These are phyloP conservation scores for Raffaelea deltoideospora DNA, from an alignment of 2,329 filamentous ascomycete genomes.

Conservation along the genomic window DNA sequence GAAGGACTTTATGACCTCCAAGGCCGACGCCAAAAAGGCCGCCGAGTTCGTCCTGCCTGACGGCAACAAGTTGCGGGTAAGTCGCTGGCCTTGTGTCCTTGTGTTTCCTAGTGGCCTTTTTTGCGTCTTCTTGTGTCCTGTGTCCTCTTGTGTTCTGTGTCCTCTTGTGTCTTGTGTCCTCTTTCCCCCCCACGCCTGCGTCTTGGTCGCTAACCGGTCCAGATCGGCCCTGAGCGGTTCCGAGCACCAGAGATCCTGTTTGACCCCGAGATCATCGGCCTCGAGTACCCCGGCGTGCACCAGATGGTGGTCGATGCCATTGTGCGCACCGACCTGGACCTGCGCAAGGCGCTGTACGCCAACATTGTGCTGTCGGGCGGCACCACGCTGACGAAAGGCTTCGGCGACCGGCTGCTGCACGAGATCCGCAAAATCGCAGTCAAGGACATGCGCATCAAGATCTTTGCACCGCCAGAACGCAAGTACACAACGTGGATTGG, in stretches of 20 bases:
- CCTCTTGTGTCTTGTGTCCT: neutral
- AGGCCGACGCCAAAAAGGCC: slow-evolving; percentile 61
- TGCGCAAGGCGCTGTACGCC: slow-evolving; percentile 83
- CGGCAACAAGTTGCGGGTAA: slow-evolving; percentile 79
- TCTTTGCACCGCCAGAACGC: slow-evolving; percentile 90
- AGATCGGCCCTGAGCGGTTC: slow-evolving; percentile 90
- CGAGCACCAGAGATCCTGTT: slow-evolving; percentile 94
- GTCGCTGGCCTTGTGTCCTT: slow-evolving; percentile 1
- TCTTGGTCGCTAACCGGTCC: slow-evolving; percentile 1
- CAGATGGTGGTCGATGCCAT: slow-evolving; percentile 97
- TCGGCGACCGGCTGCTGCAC: slow-evolving; percentile 79
- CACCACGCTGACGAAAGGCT: slow-evolving; percentile 91
- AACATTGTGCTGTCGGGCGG: slow-evolving; percentile 97
- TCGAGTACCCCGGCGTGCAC: slow-evolving; percentile 93
- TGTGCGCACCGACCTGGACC: slow-evolving; percentile 84
- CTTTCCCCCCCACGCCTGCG: neutral
- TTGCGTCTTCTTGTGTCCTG: neutral
- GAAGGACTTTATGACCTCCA: slow-evolving; percentile 80
- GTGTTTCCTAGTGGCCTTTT: neutral
- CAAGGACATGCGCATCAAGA: slow-evolving; percentile 99
- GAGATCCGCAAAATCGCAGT: slow-evolving; percentile 89
- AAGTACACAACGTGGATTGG: slow-evolving; percentile 99
- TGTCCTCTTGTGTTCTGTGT: neutral
- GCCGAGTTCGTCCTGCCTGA: slow-evolving; percentile 85
- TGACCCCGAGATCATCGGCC: slow-evolving; percentile 89